These are phyloP conservation scores for Arabidopsis lyrata DNA, from an alignment of 441 rosid species.

Conservation along the genomic window DNA sequence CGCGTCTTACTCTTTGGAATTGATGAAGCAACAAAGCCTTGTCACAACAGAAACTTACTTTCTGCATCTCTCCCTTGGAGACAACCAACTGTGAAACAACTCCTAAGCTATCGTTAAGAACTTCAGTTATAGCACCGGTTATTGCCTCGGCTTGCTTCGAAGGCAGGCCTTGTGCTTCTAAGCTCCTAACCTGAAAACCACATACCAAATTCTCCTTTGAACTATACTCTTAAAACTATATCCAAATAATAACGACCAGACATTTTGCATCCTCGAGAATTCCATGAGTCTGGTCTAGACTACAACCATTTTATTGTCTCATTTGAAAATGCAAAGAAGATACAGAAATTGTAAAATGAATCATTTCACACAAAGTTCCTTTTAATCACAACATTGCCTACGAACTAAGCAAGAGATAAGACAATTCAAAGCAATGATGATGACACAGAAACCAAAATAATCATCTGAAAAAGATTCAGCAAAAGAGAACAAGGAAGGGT, in stretches of 20 bases:
- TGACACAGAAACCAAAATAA: neutral
- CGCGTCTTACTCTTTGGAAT: neutral
- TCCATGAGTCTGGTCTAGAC: neutral
- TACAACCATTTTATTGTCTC: conserved; percentile 4
- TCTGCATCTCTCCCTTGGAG: conserved; percentile 70
- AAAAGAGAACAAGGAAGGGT: neutral
- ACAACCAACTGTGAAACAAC: conserved; percentile 66
- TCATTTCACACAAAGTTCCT: neutral
- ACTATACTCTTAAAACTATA: neutral
- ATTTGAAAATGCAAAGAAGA: conserved; percentile 23
- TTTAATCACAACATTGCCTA: neutral
- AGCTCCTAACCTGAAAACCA: conserved; percentile 58
- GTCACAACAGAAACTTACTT: conserved; percentile 43
- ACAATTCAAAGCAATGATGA: conserved; percentile 3
- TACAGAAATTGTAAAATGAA: neutral
- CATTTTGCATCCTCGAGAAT: neutral
- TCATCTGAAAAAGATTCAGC: neutral
- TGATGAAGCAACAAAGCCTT: neutral
- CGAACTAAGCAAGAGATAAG: neutral
- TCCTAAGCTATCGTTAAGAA: conserved; percentile 61
- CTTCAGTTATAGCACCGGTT: conserved; percentile 64
- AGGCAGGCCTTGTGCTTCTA: conserved; percentile 74
- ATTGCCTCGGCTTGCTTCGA: conserved; percentile 74
- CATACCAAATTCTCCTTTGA: conserved; percentile 5
- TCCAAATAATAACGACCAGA: neutral